Evolutionary conservation across 2,329 filamentous ascomycete species (phyloP).

Genomic region (Alternaria panax): DNA sequence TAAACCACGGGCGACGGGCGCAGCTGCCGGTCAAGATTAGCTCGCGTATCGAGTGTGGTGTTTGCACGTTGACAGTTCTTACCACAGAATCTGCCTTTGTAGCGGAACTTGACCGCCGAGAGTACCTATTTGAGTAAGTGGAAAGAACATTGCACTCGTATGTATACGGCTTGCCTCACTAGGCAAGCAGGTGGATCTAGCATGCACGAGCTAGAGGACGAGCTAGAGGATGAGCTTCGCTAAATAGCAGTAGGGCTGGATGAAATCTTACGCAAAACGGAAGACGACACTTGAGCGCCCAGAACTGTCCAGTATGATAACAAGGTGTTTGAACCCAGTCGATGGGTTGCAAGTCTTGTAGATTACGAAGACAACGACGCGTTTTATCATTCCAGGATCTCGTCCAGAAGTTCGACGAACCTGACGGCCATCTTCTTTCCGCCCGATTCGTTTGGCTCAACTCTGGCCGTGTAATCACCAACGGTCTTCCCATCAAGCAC

Average conservation of each 20-base stretch:
- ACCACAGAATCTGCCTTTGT: no score
- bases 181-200: no score
- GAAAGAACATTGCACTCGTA: no score
- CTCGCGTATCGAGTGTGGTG: neutral
- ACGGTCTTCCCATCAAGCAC: slow-evolving; percentile 40
- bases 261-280: no score
- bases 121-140: no score
- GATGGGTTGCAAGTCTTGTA: neutral
- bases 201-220: no score
- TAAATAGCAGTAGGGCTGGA: neutral
- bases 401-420: slow-evolving; percentile 32
- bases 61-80: no score
- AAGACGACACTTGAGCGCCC: neutral
- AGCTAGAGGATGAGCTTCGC: neutral
- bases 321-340: neutral
- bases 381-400: neutral
- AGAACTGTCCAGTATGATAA: neutral
- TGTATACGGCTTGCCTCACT: no score
- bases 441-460: slow-evolving; percentile 46
- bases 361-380: neutral
- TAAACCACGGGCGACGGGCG: neutral
- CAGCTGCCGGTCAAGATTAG: neutral
- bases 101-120: neutral
- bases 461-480: slow-evolving; percentile 44
- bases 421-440: slow-evolving; percentile 45